Conservation (phyloP, 805 yeast species). For the Ogataea philodendri region DNA sequence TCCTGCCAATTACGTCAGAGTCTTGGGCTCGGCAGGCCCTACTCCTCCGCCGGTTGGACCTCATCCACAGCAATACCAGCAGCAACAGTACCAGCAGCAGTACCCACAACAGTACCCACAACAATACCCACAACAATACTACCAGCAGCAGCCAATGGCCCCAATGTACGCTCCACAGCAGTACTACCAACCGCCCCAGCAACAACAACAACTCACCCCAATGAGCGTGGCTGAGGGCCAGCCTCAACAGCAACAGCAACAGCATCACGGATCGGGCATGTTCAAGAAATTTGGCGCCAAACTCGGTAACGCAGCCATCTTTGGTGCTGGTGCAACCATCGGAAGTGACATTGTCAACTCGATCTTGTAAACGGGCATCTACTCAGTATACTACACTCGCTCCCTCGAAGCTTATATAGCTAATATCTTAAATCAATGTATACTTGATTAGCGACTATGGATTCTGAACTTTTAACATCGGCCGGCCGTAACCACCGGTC, state of each 20-base stretch:
- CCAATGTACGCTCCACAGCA: constrained; percentile 21
- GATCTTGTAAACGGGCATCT: constrained; percentile 46
- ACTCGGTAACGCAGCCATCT: constrained; percentile 91
- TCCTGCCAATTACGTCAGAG: constrained; percentile 81
- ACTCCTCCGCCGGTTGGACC: constrained; percentile 20
- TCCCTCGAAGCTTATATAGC: constrained; percentile 1
- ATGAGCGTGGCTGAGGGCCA: constrained; percentile 22
- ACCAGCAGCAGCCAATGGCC: constrained; percentile 25
- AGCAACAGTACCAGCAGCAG: constrained; percentile 19
- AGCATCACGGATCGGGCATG: constrained; percentile 20
- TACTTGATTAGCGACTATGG: constrained; percentile 1
- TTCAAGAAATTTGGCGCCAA: constrained; percentile 75
- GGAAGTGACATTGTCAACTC: constrained; percentile 84
- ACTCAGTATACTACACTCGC: constrained; percentile 1
- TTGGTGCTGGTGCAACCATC: constrained; percentile 96
- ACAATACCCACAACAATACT: constrained; percentile 21
- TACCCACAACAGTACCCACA: constrained; percentile 18
- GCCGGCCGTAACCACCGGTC: neutral
- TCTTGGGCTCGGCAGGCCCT: constrained; percentile 22
- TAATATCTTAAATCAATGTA: neutral
- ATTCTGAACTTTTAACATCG: neutral
- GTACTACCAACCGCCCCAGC: constrained; percentile 15
- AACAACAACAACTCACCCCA: constrained; percentile 24
- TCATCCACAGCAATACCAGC: constrained; percentile 23
- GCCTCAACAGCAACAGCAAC: constrained; percentile 19